Evolutionary conservation across 176 grass and related monocot genomes (phyloP), one percentile per base, ranked within the genome.

Genomic region (Phoenix dactylifera): DNA sequence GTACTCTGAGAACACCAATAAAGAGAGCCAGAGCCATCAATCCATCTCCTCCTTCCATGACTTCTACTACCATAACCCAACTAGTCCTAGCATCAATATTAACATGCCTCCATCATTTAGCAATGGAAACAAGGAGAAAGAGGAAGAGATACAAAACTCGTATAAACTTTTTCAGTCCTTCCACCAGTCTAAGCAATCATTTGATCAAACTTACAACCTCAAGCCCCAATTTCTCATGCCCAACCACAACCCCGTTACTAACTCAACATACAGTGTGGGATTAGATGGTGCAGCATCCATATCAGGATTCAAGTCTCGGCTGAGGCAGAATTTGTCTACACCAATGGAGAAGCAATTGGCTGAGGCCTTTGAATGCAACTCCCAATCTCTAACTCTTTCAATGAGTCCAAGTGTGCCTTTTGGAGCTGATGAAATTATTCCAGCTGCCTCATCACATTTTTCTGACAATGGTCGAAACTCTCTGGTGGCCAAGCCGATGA

Each of bases 221-320:
- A 7, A 51, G 18, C 59, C 50, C 5, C 16, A 28, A 49, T 63
- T 55, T n/a, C 50, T 63, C 70, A 24, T 49, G 26, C 2, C 59
- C 3, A 70, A 56, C 58, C 60, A 54, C 4, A 19, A 24, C 49
- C 3, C 54, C 16, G 24, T 19, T 16, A n/a, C 72, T 9, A 69
- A 52, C 57, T 24, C 82, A 18, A 62, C 73, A 22, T 95, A 76
- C 79, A 86, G 28, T 57, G 18, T 71, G 4, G 59, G 59, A 22
- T 44, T 62, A 3, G 79, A 72, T 4, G 63, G 90, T 10, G 83
- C 82, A 16, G 73, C 85, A 57, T 95, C 90, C 17, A 95, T 95
- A 67, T 95, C 90, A 14, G 82, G 82, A 52, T 89, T 89, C 70
- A 95, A 95, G 74, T 89, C 90, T 20, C 89, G 90, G 90, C 81